These are phyloP conservation scores for Ceratocystis cacaofunesta DNA, from an alignment of 2,329 filamentous ascomycete genomes.

Conservation along the genomic window DNA sequence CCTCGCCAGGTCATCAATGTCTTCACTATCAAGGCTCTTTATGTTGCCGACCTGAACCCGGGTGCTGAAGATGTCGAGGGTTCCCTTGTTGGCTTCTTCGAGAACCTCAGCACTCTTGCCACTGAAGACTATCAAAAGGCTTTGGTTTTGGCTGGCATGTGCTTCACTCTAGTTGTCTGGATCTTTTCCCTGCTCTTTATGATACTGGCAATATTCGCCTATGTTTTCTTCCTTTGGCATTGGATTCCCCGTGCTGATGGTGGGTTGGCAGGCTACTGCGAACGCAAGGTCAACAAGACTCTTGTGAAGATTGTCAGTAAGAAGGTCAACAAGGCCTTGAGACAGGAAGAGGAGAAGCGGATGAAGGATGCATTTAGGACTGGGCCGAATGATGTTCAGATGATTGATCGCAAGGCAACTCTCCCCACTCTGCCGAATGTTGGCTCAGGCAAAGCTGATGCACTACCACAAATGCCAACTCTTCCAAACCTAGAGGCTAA, in stretches of 20 bases:
- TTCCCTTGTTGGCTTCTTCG: conserved; percentile 60
- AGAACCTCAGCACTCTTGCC: conserved; percentile 62
- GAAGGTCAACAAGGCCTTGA: conserved; percentile 80
- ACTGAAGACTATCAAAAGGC: conserved; percentile 62
- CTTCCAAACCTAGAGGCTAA: conserved; percentile 31
- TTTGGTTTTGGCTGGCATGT: conserved; percentile 74
- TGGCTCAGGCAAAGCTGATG: conserved; percentile 29
- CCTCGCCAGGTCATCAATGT: conserved; percentile 86
- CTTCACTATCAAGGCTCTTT: conserved; percentile 73
- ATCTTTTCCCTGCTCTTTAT: conserved; percentile 63
- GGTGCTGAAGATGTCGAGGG: conserved; percentile 38
- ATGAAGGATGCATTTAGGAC: conserved; percentile 39
- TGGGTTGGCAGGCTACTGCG: conserved; percentile 70
- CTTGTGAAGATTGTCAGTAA: conserved; percentile 69
- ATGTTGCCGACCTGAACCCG: conserved; percentile 49
- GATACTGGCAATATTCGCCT: conserved; percentile 60
- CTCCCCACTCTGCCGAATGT: conserved; percentile 40
- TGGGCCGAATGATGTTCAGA: conserved; percentile 33
- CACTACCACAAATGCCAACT: conserved; percentile 41
- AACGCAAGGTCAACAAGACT: conserved; percentile 76
- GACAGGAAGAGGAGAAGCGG: conserved; percentile 54
- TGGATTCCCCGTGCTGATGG: conserved; percentile 76
- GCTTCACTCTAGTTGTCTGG: conserved; percentile 85
- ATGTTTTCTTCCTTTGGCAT: conserved; percentile 80
- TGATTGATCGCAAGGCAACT: conserved; percentile 46